These are phyloP conservation scores for Arthrobotrys pseudoclavata DNA, from an alignment of 2,329 filamentous ascomycete species.

Conservation along the genomic window DNA sequence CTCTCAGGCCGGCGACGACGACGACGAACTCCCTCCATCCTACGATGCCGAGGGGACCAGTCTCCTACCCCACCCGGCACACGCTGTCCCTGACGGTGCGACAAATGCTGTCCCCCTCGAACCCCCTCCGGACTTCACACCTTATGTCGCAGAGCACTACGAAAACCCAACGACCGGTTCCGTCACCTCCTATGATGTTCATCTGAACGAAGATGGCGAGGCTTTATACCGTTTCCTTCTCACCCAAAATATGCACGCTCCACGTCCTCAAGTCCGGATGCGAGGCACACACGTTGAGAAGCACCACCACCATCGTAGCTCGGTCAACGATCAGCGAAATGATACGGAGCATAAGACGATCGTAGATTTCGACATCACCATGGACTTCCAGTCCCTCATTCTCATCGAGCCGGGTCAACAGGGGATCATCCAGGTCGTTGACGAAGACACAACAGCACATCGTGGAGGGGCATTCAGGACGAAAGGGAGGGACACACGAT, in stretches of 20 bases:
- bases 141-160: slow-evolving; percentile 43
- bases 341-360: slow-evolving; percentile 69
- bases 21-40: slow-evolving; percentile 50
- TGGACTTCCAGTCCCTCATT: slow-evolving; percentile 74
- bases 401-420: slow-evolving; percentile 68
- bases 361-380: slow-evolving; percentile 73
- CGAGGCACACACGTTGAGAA: slow-evolving; percentile 65
- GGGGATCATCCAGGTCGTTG: slow-evolving; percentile 70
- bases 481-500: slow-evolving; percentile 68
- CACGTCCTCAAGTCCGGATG: slow-evolving; percentile 62
- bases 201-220: slow-evolving; percentile 63
- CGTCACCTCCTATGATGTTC: slow-evolving; percentile 62
- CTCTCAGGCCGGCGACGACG: slow-evolving; percentile 38
- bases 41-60: slow-evolving; percentile 50
- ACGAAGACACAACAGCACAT: slow-evolving; percentile 73
- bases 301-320: slow-evolving; percentile 50
- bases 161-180: slow-evolving; percentile 45
- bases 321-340: slow-evolving; percentile 66
- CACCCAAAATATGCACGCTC: slow-evolving; percentile 57
- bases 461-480: slow-evolving; percentile 75
- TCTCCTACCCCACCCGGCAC: slow-evolving; percentile 46
- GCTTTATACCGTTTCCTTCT: slow-evolving; percentile 63
- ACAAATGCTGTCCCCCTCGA: slow-evolving; percentile 43
- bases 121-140: slow-evolving; percentile 52
- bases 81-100: slow-evolving; percentile 36